Evolutionary conservation across 2,329 filamentous ascomycete species (phyloP), one percentile per base, ranked within the genome.

Genomic region (Diaporthe ilicicola): DNA sequence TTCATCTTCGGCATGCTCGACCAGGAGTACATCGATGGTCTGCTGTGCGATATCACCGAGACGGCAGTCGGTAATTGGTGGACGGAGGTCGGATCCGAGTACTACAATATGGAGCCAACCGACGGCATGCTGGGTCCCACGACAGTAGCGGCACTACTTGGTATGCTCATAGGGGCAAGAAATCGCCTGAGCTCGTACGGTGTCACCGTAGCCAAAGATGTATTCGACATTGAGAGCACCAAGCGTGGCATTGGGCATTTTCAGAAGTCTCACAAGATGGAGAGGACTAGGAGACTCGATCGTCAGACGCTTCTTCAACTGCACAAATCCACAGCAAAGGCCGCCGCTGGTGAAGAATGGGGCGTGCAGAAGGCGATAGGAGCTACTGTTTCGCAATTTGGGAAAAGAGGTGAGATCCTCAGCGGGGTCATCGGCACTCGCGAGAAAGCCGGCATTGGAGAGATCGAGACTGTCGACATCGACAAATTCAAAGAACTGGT

Each of bases 11-110:
- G 92, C 67, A 94, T 95, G 79, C 84, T 98, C 7, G 91, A 93
- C n/a, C 88, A 92, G 37, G 93, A 95, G 74, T 98, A 97, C 79
- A 93, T 94, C 9, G 96, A 99, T 77, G 96, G 96, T 0, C 83
- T 98, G 29, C 87, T 99, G 3, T 99, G 96, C 79, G 96, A 99
- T 82, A 87, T 96, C 53, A 98, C 96, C 0, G 96, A 99, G 80
- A 91, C 88, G 73, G 94, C 95, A 1, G 90, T 98, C 76, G 92
- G 91, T 73, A 93, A 98, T 79, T 99, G 96, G 96, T 98, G 96
- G 96, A 91, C 93, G 1, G 94, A 97, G 77, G 92, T 98, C 72
- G 96, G 96, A 1, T 92, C 91, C 0, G 95, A 98, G 75, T 92
- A 96, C 77, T 98, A 95, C 84, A 97, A 95, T 69, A 89, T 94